Percentiles rank a stretch among this genome's conserved stretches.
phyloP scores from a whole-genome alignment of 2,329 filamentous ascomycete genomes.

The Ilyonectria mors-panacis region DNA sequence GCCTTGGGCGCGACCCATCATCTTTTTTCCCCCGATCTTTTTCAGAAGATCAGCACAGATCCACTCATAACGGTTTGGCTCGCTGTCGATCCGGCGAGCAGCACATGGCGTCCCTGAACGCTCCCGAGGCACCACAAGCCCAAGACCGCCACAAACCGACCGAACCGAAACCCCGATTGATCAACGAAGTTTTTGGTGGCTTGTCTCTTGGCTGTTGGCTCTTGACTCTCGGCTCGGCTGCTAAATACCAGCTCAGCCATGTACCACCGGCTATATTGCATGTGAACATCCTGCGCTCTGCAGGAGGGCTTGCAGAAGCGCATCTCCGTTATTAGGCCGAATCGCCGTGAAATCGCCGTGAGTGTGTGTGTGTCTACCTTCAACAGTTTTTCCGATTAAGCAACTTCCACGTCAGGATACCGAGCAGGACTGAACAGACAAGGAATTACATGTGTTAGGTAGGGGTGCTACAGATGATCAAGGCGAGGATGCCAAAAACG shows the following conservation, averaged over 20 bases:
- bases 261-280: too few relatives aligned
- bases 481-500: background rate
- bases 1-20: background rate
- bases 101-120: background rate
- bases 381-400: background rate
- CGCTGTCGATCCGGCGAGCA: background rate
- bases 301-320: background rate
- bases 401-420: background rate
- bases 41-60: background rate
- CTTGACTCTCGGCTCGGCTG: too few relatives aligned
- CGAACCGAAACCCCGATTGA: background rate
- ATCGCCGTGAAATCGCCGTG: background rate
- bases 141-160: background rate
- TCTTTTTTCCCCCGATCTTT: background rate
- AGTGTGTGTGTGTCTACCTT: background rate
- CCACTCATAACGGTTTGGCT: background rate
- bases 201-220: too few relatives aligned
- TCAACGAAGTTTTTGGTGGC: too few relatives aligned
- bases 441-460: background rate
- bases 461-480: background rate
- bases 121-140: background rate
- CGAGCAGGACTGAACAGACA: background rate
- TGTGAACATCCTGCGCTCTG: background rate
- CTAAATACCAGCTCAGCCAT: too few relatives aligned
- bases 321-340: background rate